These are phyloP conservation scores for Tieghemostelium lacteum DNA, from an alignment of 78 protist genomes.

Conservation along the genomic window DNA sequence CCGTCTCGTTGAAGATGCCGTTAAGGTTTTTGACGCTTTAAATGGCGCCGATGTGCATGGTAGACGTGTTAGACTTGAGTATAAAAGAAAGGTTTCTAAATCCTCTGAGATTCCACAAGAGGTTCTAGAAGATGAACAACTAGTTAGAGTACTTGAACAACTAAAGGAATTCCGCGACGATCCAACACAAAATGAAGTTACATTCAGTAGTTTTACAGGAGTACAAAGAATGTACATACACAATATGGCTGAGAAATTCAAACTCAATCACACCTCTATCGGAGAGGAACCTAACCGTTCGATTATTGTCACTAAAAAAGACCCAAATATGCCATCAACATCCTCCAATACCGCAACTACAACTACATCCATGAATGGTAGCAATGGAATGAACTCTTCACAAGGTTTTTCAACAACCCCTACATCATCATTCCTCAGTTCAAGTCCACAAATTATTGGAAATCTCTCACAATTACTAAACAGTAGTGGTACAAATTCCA, in stretches of 20 bases:
- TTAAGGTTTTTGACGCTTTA: conserved; percentile 70
- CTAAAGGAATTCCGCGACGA: conserved; percentile 61
- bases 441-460: conserved; percentile 5
- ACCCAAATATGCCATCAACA: too few relatives aligned
- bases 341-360: too few relatives aligned
- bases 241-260: conserved; percentile 78
- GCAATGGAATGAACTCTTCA: background rate
- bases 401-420: background rate
- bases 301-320: conserved; percentile 44
- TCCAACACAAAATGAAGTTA: conserved; percentile 32
- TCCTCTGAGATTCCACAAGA: conserved; percentile 48
- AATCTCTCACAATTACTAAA: conserved; percentile 13
- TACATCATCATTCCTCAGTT: background rate
- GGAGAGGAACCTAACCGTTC: conserved; percentile 78
- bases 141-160: conserved; percentile 68
- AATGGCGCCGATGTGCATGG: conserved; percentile 82
- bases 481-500: background rate
- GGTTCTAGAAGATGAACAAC: conserved; percentile 77
- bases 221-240: conserved; percentile 83
- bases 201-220: conserved; percentile 56
- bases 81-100: conserved; percentile 73
- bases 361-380: background rate
- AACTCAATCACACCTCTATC: conserved; percentile 63
- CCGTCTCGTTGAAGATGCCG: conserved; percentile 65
- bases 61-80: conserved; percentile 67